A percentile compares a stretch with the other conserved stretches of the same genome.
Conservation (phyloP, 805 yeast genomes). For the Candida succiphila region DNA sequence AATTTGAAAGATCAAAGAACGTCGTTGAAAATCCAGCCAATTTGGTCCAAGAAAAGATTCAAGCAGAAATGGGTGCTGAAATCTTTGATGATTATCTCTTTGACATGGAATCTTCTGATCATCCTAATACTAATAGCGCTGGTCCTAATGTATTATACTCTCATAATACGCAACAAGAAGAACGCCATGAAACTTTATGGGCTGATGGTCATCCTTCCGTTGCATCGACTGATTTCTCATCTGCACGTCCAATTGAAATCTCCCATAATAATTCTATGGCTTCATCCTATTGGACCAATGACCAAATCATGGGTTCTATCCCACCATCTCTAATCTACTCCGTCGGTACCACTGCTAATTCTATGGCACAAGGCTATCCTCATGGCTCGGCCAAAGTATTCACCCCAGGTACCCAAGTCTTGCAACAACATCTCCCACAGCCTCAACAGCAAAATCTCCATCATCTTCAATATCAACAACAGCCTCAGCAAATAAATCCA, state of each 20-base stretch:
- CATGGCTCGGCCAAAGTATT: background rate
- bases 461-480: background rate
- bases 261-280: background rate
- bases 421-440: background rate
- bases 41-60: slow-evolving; percentile 1
- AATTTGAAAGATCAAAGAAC: slow-evolving; percentile 4
- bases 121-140: background rate
- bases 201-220: background rate
- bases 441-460: background rate
- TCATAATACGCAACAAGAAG: no score
- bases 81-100: slow-evolving; percentile 18
- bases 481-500: background rate
- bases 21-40: slow-evolving; percentile 7
- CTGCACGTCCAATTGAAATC: slow-evolving; percentile 1
- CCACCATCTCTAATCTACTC: slow-evolving; percentile 6
- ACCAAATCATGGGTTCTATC: slow-evolving; percentile 1
- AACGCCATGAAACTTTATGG: background rate
- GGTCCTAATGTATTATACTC: no score
- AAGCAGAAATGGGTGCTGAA: slow-evolving; percentile 17
- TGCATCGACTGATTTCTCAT: background rate
- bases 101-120: slow-evolving; percentile 8
- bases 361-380: no score
- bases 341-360: background rate
- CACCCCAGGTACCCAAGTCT: background rate
- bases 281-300: background rate